Base-by-base conservation (phyloP, 441 rosid species). In the Kokia cookei region DNA sequence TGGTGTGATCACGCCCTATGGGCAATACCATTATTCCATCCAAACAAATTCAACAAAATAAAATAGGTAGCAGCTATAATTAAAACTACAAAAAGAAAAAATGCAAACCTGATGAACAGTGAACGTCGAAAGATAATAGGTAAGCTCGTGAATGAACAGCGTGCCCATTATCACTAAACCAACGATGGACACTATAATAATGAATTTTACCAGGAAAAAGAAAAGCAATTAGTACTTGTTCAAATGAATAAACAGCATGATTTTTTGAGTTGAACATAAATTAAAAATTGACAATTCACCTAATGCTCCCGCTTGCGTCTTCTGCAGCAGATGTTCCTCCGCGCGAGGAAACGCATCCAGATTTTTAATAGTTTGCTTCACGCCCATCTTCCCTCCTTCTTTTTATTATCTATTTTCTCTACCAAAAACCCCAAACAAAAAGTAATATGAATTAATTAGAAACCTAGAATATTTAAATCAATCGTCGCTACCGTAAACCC, bases 261-360 rank as follows among this genome's bases (percentile, higher is more conserved):
- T 29, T 10, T 10, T 55, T 69, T 17, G 0, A 69, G 58, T 27
- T 48, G 10, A 48, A 48, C 4, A 27, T 40, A 51, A 69, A 51
- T 32, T 51, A 51, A 51, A n/a, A 68, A 48, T 8, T 50, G 22
- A 32, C 17, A 67, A 48, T 32, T 69, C 72, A 96, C 99, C 99
- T n/a, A 93, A 71, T 35, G 97, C 99, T 24, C 99, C 99, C 15
- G 97, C 89, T 81, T 88, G 95, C 10, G 99, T 96, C 77, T 93
- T 92, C 83, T 84, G 98, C 83, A 96, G 11, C 86, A 92, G 80
- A 76, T 96, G 99, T 24, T 96, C 99, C 86, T 96, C 98, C 4
- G 99, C 91, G 7, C 98, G 96, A 71, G 99, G 97, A 73, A 93
- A 96, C 5, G 99, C 99, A 78, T 96, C 98, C 14, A 93, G 76